phyloP scores from a whole-genome alignment of 805 yeast species.

The Pichia californica region DNA sequence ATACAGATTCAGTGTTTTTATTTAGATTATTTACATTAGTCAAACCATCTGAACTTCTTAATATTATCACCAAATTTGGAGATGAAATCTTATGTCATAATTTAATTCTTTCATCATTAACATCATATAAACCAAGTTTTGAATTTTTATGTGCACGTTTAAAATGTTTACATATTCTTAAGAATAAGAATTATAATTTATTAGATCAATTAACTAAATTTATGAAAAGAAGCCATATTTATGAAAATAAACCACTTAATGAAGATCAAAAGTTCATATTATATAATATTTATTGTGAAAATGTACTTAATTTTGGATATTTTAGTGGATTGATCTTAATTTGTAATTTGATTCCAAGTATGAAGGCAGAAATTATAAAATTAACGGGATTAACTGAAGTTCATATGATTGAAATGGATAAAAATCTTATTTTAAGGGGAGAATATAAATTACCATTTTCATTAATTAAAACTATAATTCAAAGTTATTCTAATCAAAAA shows the following conservation, averaged over 20 bases:
- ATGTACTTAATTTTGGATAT: background rate
- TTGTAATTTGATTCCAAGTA: conserved; percentile 3
- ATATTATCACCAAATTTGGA: too few species aligned
- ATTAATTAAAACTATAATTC: background rate
- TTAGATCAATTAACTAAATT: background rate
- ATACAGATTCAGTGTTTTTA: too few species aligned
- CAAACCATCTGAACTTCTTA: background rate
- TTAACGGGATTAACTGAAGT: conserved; percentile 2
- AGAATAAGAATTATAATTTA: background rate
- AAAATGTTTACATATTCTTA: background rate
- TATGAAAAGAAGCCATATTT: background rate
- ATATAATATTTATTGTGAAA: background rate
- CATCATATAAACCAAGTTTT: too few species aligned
- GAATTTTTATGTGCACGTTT: conserved; percentile 3
- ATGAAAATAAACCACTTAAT: background rate
- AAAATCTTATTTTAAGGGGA: background rate
- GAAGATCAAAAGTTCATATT: background rate
- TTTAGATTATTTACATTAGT: background rate
- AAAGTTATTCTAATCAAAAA: background rate
- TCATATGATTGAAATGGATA: background rate
- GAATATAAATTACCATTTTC: background rate
- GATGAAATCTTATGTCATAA: too few species aligned
- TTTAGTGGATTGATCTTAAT: background rate
- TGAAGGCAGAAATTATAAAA: background rate
- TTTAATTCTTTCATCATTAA: too few species aligned